Conservation (phyloP, 768 basidiomycete genomes). For the Antrodiella citrinella region DNA sequence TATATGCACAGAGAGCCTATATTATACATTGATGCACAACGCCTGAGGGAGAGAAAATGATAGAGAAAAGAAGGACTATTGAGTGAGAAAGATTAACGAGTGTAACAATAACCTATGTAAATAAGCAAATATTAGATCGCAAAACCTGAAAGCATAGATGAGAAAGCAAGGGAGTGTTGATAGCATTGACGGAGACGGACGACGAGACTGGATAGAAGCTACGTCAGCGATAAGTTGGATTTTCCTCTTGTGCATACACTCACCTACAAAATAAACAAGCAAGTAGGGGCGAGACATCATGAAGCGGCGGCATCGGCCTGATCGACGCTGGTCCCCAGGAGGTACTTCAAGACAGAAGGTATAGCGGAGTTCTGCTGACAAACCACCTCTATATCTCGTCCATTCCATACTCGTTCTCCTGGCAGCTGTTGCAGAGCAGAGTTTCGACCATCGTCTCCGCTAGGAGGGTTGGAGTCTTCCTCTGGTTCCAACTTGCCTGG, state of each 20-base stretch:
- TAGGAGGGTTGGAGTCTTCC: slow-evolving; percentile 17
- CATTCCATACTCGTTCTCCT: slow-evolving; percentile 58
- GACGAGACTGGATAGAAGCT: slow-evolving; percentile 1
- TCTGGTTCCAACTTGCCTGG: slow-evolving; percentile 60
- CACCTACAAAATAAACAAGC: background rate
- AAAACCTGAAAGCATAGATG: background rate
- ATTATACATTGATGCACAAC: background rate
- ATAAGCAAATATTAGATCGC: slow-evolving; percentile 9
- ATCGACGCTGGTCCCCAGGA: slow-evolving; percentile 38
- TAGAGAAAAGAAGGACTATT: background rate
- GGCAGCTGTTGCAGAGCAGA: slow-evolving; percentile 17
- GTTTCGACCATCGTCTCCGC: slow-evolving; percentile 16
- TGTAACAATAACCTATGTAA: slow-evolving; percentile 8
- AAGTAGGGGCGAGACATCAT: background rate
- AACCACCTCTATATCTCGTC: slow-evolving; percentile 75
- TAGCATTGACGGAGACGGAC: slow-evolving; percentile 2
- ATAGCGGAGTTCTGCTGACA: slow-evolving; percentile 90
- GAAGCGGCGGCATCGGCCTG: background rate
- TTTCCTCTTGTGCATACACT: background rate
- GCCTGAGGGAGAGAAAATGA: background rate
- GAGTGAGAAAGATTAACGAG: slow-evolving; percentile 5
- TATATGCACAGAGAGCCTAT: background rate
- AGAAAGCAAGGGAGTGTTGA: slow-evolving; percentile 5
- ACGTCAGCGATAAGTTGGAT: background rate
- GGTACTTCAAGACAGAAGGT: slow-evolving; percentile 58